Evolutionary conservation across 352 stramenopile species (phyloP), one percentile per base, ranked within the genome.

Genomic region (Phytophthora rubi): DNA sequence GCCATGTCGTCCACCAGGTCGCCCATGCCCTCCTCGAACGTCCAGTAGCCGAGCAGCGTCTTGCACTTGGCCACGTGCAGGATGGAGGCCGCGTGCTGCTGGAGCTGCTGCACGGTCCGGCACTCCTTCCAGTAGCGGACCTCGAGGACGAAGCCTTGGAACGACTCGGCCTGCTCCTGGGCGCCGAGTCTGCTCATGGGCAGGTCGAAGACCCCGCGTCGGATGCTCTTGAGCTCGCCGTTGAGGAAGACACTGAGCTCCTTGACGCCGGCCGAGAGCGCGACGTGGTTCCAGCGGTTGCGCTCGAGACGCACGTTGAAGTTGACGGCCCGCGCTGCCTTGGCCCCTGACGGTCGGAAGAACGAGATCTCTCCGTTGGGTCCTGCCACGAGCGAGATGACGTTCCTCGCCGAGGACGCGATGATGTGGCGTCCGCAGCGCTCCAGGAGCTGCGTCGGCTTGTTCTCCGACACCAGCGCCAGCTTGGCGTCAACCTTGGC

Each of bases 1-100:
- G 82, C 72, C 80, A 92, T 89, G 62, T 94, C 86, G 71, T 94
- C 86, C 28, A 94, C 75, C 12, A 91, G 59, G n/a, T 89, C 76
- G 12, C 83, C 86, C 61, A 83, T 76, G 16, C 78, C 85, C 75
- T 94, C 86, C 47, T 94, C 86, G n/a, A 94, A 76, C 28, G 85
- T 92, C 81, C 83, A 94, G 66, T 94, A 94, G 35, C 71, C 83
- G 2, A 76, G 10, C 8, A 94, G 67, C 26, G 65, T 65, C 18
- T 70, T 70, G 35, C 71, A 79, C 48, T 72, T 75, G 5, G 69
- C 65, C 1, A 90, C 77, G 10, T 79, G 61, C 9, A 93, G 68
- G 58, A 91, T 85, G 1, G 64, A 62, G 4, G 64, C 39, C 13
- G 77, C 71, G 30, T 67, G 64, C 30, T 75, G 63, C 16, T 71